These are phyloP conservation scores for Fusarium marasasianum DNA, from an alignment of 2,329 filamentous ascomycete species.

Conservation along the genomic window DNA sequence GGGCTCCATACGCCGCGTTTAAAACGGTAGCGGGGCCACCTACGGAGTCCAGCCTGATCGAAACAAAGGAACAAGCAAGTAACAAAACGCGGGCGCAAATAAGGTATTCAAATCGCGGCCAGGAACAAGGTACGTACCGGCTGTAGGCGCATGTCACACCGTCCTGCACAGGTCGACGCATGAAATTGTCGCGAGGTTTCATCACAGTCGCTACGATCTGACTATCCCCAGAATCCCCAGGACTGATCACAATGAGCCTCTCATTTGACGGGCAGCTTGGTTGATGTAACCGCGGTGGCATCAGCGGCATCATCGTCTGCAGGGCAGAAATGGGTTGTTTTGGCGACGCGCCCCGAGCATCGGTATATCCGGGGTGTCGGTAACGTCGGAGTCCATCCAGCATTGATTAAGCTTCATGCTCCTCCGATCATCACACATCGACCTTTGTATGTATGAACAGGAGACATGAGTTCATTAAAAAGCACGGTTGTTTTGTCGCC, in stretches of 20 bases:
- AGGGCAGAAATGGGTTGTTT: constrained; percentile 4
- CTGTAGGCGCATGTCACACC: constrained; percentile 4
- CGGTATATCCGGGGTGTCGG: constrained; percentile 26
- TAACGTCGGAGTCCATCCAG: constrained; percentile 14
- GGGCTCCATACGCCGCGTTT: neutral
- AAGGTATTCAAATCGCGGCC: constrained; percentile 5
- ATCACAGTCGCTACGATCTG: constrained; percentile 6
- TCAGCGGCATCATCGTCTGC: neutral
- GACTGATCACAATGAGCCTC: neutral
- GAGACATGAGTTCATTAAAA: neutral
- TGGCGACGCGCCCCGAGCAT: constrained; percentile 16
- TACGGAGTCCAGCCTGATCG: constrained; percentile 4
- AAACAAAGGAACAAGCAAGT: constrained; percentile 10
- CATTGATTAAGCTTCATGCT: neutral
- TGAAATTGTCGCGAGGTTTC: constrained; percentile 25
- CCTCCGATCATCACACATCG: neutral
- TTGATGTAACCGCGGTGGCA: constrained; percentile 15
- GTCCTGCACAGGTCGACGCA: constrained; percentile 7
- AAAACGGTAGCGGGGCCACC: constrained; percentile 20
- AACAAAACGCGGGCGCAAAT: constrained; percentile 14
- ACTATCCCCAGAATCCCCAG: neutral
- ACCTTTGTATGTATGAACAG: neutral
- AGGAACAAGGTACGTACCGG: constrained; percentile 21
- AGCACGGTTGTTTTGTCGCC: neutral
- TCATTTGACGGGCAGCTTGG: neutral